Conservation (phyloP, 1,284 basidiomycete genomes). For the Vanrija humicola region DNA sequence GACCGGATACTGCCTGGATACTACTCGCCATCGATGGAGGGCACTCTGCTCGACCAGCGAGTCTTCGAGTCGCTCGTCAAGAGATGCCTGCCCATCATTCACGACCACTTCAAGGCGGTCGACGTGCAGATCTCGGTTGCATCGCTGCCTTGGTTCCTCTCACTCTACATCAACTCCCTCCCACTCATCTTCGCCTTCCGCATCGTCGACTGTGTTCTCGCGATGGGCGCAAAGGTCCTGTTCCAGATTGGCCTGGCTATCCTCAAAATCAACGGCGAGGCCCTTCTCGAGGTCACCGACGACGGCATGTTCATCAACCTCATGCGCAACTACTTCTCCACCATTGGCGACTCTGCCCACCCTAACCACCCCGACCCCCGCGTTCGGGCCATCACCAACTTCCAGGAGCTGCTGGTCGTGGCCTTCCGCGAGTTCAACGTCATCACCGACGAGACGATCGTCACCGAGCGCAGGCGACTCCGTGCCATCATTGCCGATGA, state of each 20-base stretch:
- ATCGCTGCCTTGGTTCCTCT: constrained; percentile 96
- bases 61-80: constrained; percentile 97
- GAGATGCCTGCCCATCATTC: constrained; percentile 81
- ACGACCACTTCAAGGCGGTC: constrained; percentile 85
- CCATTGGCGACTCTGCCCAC: constrained; percentile 91
- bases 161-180: constrained; percentile 96
- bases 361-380: constrained; percentile 84
- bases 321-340: constrained; percentile 91
- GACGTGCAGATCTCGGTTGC: constrained; percentile 97
- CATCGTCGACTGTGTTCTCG: constrained; percentile 98
- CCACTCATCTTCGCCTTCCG: constrained; percentile 98
- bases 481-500: constrained; percentile 86
- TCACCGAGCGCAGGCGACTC: constrained; percentile 78
- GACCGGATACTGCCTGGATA: constrained; percentile 94
- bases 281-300: constrained; percentile 89
- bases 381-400: constrained; percentile 90
- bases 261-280: constrained; percentile 96
- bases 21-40: constrained; percentile 99
- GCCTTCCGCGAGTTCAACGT: constrained; percentile 97
- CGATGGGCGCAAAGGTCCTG: constrained; percentile 96
- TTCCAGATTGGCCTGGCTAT: constrained; percentile 83
- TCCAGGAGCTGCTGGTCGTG: constrained; percentile 93
- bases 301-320: constrained; percentile 95
- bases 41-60: constrained; percentile 92
- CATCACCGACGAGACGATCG: constrained; percentile 94